These are phyloP conservation scores for Solanum bukasovii DNA, from an alignment of 257 asterid genomes.

Conservation along the genomic window DNA sequence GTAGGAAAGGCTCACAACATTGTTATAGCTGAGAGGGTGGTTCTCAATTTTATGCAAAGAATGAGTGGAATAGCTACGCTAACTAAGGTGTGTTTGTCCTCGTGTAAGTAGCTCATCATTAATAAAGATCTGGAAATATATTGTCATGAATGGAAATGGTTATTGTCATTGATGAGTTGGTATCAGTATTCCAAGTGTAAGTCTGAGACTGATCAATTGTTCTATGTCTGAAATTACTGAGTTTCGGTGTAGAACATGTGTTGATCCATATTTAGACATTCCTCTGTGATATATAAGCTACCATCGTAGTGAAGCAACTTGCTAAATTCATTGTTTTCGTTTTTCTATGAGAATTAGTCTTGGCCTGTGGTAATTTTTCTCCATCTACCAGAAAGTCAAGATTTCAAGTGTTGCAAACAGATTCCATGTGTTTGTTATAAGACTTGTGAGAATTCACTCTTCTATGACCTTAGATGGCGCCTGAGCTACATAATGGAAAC, in stretches of 20 bases:
- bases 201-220: not conserved
- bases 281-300: not conserved
- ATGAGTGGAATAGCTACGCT: slow-evolving; percentile 99
- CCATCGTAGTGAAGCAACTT: not conserved
- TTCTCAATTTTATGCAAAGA: slow-evolving; percentile 96
- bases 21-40: slow-evolving; percentile 93
- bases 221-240: not conserved
- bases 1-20: slow-evolving; percentile 86
- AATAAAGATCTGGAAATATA: not conserved
- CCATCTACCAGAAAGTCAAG: not conserved
- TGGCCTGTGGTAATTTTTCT: not conserved
- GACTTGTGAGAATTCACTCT: not conserved
- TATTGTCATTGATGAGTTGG: not conserved
- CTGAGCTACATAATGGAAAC: not conserved
- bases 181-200: not conserved
- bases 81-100: slow-evolving; percentile 50
- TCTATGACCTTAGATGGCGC: not conserved
- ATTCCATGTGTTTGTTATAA: not conserved
- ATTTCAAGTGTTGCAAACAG: not conserved
- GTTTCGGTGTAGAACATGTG: not conserved
- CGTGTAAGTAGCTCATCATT: not conserved
- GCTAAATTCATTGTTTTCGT: not conserved
- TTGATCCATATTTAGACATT: not conserved
- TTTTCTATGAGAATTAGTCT: not conserved
- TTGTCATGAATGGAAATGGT: not conserved